These are phyloP conservation scores for Agaricus subrufescens DNA, from an alignment of 768 basidiomycete genomes.

Conservation along the genomic window DNA sequence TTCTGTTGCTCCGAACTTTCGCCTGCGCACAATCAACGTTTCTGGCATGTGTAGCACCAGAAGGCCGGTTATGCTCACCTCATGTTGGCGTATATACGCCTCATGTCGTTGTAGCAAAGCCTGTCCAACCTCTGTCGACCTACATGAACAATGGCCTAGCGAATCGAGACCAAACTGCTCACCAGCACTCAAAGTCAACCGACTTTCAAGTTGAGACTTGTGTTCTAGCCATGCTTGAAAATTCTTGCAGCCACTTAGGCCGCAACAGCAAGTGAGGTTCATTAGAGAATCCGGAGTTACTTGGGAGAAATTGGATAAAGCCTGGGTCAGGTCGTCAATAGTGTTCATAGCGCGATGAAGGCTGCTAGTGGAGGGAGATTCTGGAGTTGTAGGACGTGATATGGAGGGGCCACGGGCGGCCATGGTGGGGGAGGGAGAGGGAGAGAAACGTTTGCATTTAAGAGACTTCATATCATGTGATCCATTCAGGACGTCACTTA, in stretches of 20 bases:
- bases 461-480: constrained; percentile 7
- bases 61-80: constrained; percentile 36
- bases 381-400: constrained; percentile 40
- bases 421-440: constrained; percentile 14
- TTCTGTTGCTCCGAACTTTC: constrained; percentile 15
- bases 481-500: constrained; percentile 2
- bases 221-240: constrained; percentile 56
- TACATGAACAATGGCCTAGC: background rate
- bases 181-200: constrained; percentile 86
- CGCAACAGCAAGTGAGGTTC: constrained; percentile 60
- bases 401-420: constrained; percentile 5
- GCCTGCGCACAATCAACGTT: constrained; percentile 12
- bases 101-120: constrained; percentile 84
- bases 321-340: constrained; percentile 76
- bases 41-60: background rate
- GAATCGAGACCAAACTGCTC: constrained; percentile 22
- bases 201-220: constrained; percentile 69
- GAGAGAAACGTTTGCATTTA: background rate
- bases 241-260: constrained; percentile 59
- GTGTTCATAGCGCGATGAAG: constrained; percentile 52
- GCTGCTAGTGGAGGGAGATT: constrained; percentile 46
- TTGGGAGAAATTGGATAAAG: constrained; percentile 67
- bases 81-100: constrained; percentile 71
- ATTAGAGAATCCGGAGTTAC: constrained; percentile 62
- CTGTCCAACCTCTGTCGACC: constrained; percentile 74